A percentile compares a stretch with the other conserved stretches of the same genome.
Evolutionary conservation across 2,329 filamentous ascomycete species (phyloP).

Genomic region (Epicoccum sorghinum): DNA sequence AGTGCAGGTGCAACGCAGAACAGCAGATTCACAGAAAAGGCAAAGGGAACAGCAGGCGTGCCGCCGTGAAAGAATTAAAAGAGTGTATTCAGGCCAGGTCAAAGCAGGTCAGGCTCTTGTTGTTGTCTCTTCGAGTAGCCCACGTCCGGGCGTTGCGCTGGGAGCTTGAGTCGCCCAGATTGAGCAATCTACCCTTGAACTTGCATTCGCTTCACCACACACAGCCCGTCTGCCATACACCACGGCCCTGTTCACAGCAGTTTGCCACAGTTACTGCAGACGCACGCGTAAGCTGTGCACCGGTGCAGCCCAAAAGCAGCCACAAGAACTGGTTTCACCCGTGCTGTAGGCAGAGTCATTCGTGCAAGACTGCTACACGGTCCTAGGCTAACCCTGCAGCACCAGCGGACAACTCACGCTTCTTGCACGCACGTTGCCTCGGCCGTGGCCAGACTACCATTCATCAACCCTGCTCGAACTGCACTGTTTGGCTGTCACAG

Average conservation of each 20-base stretch:
- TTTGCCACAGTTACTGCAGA: slow-evolving; percentile 1
- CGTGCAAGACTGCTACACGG: background rate
- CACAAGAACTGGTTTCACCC: slow-evolving; percentile 4
- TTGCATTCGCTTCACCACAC: slow-evolving; percentile 2
- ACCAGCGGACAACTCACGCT: slow-evolving; percentile 2
- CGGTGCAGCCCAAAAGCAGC: slow-evolving; percentile 8
- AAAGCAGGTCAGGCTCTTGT: background rate
- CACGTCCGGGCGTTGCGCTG: background rate
- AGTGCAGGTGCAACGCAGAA: background rate
- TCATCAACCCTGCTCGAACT: background rate
- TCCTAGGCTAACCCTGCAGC: slow-evolving; percentile 11
- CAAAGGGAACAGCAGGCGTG: background rate
- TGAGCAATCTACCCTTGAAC: slow-evolving; percentile 1
- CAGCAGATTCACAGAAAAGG: background rate
- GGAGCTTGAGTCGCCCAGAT: slow-evolving; percentile 1
- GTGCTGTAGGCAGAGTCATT: slow-evolving; percentile 3
- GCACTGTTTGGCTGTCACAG: background rate
- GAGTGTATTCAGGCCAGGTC: slow-evolving; percentile 18
- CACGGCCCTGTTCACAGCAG: background rate
- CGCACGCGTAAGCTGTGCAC: slow-evolving; percentile 22
- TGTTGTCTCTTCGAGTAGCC: slow-evolving; percentile 3
- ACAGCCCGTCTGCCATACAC: slow-evolving; percentile 1
- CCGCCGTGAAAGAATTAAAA: slow-evolving; percentile 9
- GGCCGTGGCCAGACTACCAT: background rate
- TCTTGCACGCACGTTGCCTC: background rate